Evolutionary conservation across 2,329 filamentous ascomycete genomes (phyloP), one percentile per base, ranked within the genome.

Genomic region (Coniochaeta sp.): DNA sequence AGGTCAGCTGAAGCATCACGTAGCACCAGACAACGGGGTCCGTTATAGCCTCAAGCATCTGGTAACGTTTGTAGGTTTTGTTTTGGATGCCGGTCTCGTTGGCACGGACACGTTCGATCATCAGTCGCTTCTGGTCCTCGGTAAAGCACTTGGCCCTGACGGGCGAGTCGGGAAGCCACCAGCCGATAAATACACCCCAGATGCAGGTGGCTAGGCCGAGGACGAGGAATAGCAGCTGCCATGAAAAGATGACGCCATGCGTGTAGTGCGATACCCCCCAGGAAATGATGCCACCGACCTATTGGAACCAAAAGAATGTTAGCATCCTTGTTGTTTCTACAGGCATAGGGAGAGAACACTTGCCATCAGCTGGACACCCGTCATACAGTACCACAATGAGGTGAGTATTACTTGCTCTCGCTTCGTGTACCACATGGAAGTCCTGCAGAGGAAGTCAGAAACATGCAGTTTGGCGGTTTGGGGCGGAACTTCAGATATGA

Each of bases 161-260:
- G 0, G 79, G 77, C 38, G 69, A 73, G 56, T 81, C 75, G 0
- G 76, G 76, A 18, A 82, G 66, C 56, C 64, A 69, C 55, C 64
- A 64, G 9, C 65, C 63, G 48, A 72, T 64, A 13, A 70, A 62
- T 18, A 65, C 48, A 14, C 65, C 68, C 28, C 28, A 30, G 7
- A 30, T 13, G 13, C 28, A 30, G 28, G 28, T 30, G 28, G 28
- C 28, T 13, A 30, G 7, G 28, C 28, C 28, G 28, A 30, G 28
- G 28, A 30, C 28, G 28, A 30, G 28, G 28, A 30, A 30, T 30
- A 30, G 28, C 28, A 30, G 28, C 28, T 30, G 28, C 28, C 28
- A 30, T 13, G 28, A 30, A 61, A 63, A 69, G 4, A 60, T n/a
- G 33, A 40, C 33, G n/a, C 14, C 18, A 40, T n/a, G 8, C 13